A percentile compares a stretch with the other conserved stretches of the same genome.
These are phyloP conservation scores for Neophaeococcomyces mojaviensis DNA, from an alignment of 2,329 filamentous ascomycete genomes.

Conservation along the genomic window DNA sequence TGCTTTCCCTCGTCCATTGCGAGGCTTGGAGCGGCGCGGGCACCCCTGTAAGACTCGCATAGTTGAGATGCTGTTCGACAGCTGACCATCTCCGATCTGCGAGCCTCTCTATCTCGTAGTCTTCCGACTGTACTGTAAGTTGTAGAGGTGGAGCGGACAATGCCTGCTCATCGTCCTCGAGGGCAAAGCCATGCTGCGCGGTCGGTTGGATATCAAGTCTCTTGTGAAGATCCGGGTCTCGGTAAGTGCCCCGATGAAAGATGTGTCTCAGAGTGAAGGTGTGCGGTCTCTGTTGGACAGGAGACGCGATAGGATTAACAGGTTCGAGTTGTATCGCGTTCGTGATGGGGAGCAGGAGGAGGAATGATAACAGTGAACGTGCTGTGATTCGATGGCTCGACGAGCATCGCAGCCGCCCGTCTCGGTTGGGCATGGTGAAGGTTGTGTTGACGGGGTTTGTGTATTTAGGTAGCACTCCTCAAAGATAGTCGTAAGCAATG, in stretches of 20 bases:
- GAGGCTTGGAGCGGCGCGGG: constrained; percentile 61
- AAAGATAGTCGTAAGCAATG: too few species aligned
- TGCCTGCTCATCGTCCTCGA: constrained; percentile 44
- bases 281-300: neutral
- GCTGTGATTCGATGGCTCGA: constrained; percentile 59
- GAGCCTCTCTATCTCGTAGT: constrained; percentile 69
- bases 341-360: constrained; percentile 45
- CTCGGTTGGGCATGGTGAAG: constrained; percentile 11
- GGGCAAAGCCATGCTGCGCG: constrained; percentile 46
- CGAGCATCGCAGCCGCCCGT: constrained; percentile 31
- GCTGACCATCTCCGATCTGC: constrained; percentile 67
- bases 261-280: constrained; percentile 67
- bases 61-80: constrained; percentile 70
- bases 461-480: too few species aligned
- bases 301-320: neutral
- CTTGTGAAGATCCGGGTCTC: constrained; percentile 68
- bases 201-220: constrained; percentile 59
- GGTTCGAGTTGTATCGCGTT: constrained; percentile 8
- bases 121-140: constrained; percentile 51
- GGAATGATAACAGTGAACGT: constrained; percentile 57
- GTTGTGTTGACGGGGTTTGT: neutral
- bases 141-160: constrained; percentile 23
- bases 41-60: constrained; percentile 61
- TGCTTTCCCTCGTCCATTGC: constrained; percentile 75
- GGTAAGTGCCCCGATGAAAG: constrained; percentile 81